Conservation (phyloP, 495 filamentous ascomycete species). For the Entonaema liquescens region DNA sequence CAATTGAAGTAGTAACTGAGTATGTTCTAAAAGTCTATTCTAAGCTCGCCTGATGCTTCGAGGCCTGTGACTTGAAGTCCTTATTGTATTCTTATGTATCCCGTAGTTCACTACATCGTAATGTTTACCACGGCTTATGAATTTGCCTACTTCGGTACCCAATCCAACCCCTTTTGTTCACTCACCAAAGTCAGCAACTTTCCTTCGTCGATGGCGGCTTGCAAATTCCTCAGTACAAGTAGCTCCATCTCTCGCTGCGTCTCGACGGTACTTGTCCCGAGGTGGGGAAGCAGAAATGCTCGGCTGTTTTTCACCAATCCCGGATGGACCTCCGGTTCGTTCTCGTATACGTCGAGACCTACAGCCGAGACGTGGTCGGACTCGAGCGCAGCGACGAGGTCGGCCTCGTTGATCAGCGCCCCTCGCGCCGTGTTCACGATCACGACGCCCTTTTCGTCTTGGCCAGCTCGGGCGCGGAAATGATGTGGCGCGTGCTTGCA, state of each 20-base stretch:
- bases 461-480: constrained; percentile 68
- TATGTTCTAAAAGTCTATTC: too few relatives aligned
- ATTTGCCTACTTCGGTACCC: constrained; percentile 27
- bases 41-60: too few relatives aligned
- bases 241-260: constrained; percentile 82
- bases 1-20: too few relatives aligned
- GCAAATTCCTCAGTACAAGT: constrained; percentile 73
- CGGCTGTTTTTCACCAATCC: constrained; percentile 73
- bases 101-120: neutral
- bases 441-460: constrained; percentile 77
- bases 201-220: constrained; percentile 69
- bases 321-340: constrained; percentile 76
- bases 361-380: constrained; percentile 71
- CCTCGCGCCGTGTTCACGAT: constrained; percentile 79
- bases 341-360: constrained; percentile 85
- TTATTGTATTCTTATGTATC: too few relatives aligned
- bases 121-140: neutral
- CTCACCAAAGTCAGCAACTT: constrained; percentile 73
- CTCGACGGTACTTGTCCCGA: constrained; percentile 72
- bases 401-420: constrained; percentile 75
- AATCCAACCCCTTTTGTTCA: constrained; percentile 64
- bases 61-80: too few relatives aligned
- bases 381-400: constrained; percentile 74
- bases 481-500: constrained; percentile 70
- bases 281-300: constrained; percentile 81